Base-by-base conservation (phyloP, 1,139 yeast genomes). In the Magnusiomyces clavatus region DNA sequence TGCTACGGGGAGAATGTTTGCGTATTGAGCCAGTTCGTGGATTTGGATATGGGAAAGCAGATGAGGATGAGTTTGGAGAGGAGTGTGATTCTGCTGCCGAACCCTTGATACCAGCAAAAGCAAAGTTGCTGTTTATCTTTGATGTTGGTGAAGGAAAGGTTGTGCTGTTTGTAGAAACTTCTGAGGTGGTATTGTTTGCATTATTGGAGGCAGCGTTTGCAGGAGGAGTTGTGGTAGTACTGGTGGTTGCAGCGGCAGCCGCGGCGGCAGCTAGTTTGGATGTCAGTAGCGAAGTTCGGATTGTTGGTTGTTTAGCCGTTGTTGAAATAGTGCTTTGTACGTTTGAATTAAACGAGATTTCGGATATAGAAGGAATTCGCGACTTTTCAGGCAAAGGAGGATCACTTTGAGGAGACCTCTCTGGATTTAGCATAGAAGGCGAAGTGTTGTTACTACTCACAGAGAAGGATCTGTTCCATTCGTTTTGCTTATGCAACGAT, bases 201-300 rank as follows among this genome's bases (percentile, higher is more conserved):
- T 24, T 17, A 20, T 47, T 35, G 20, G 51, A 6, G 19, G 49
- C 44, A 36, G 50, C 44, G 13, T 40, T 24, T 19, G 49, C 31
- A 34, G 54, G 24, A 13, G 54, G 35, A 6, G 53, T 17, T 6
- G 31, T 56, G 51, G 44, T 53, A 49, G 46, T 51, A 55, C 34
- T 46, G 38, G 46, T 57, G 11, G 58, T 52, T 6, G 66, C 62
- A 2, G 63, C 66, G n/a, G 65, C 61, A 2, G 66, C 61, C 8
- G 67, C 64, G 36, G 64, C 60, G 29, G 58, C 57, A 31, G 59
- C 61, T 13, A 58, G 54, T 49, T 57, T 57, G 41, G 61, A 54
- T 16, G 61, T 57, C 12, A 58, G 53, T 41, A 56, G 52, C 12
- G 59, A 57, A 31, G 56, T 56, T 10, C 59, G 56, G 55, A 50